Evolutionary conservation across 257 asterid species (phyloP).

Genomic region (Cordia subcordata): DNA sequence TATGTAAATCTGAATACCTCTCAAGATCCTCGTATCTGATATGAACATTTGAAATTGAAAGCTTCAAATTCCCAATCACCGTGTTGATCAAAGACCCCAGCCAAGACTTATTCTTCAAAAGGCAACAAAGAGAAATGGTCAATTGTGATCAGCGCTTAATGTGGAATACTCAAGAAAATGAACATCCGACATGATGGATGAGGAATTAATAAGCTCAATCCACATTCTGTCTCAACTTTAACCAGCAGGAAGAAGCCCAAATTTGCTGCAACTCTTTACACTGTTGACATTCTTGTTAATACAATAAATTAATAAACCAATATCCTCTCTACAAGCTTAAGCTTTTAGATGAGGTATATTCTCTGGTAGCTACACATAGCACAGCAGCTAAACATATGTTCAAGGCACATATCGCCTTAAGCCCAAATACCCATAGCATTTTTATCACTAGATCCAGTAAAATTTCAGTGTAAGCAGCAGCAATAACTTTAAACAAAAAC

Average conservation of each 20-base stretch:
- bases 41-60: conserved; percentile 89
- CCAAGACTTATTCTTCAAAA: conserved; percentile 84
- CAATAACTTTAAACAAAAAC: conserved; percentile 11
- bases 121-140: conserved; percentile 20
- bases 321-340: too few relatives aligned
- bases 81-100: conserved; percentile 93
- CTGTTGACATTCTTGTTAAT: not conserved
- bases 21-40: conserved; percentile 97
- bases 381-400: not conserved
- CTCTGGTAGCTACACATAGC: too few relatives aligned
- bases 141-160: not conserved
- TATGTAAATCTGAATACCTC: conserved; percentile 49
- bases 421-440: not conserved
- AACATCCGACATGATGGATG: not conserved
- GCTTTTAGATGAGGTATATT: too few relatives aligned
- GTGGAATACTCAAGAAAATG: not conserved
- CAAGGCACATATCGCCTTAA: not conserved
- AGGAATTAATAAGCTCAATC: not conserved
- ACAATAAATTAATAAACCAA: too few relatives aligned
- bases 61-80: conserved; percentile 93
- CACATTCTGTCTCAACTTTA: not conserved
- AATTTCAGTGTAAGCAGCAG: not conserved
- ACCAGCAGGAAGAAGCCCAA: not conserved
- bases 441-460: not conserved
- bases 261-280: not conserved